Base-by-base conservation (phyloP, 441 rosid species). In the Pelargonium citronellum region DNA sequence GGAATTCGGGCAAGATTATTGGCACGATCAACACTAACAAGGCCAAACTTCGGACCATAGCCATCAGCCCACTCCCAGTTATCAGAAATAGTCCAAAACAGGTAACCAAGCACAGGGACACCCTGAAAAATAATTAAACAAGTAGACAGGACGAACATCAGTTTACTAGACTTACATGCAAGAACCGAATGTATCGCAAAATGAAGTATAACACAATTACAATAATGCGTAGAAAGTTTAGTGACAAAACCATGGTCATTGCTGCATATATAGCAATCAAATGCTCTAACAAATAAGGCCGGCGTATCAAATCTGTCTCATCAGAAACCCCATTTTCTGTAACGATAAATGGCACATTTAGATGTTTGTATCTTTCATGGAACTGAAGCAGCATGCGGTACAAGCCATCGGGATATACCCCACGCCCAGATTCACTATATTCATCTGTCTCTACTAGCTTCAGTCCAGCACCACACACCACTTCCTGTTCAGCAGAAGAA, bases 1-100 rank as follows among this genome's bases (percentile, higher is more conserved):
- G 89, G 89, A 41, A 78, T 79, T 70, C 98, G 80, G 51, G 93
- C 86, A 74, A 94, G 87, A 79, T 70, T 34, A 72, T 91, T 87
- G 71, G 86, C 80, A 64, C 97, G 92, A 75, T 94, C 93, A 67
- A 91, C 98, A 7, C 90, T 86, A n/a, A 89, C 96, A 64, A 94
- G 92, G 71, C 98, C 98, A 78, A 94, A 94, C 83, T 94, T 94
- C 63, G 97, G 98, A 77, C 98, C 98, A 78, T 94, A 94, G 37
- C 98, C 98, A 82, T 94, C 96, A 65, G 98, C 98, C 98, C 97
- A 91, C 79, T 94, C 98, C 97, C 98, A 94, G 68, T 94, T 94
- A 79, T 91, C 98, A 12, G 98, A 94, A 67, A 87, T 86, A 51
- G 98, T 94, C 98, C 98, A 94, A 77, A 94, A 94, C 7, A 91